Evolutionary conservation across 108 stramenopile species (phyloP).

Genomic region (Bacterosira constricta): DNA sequence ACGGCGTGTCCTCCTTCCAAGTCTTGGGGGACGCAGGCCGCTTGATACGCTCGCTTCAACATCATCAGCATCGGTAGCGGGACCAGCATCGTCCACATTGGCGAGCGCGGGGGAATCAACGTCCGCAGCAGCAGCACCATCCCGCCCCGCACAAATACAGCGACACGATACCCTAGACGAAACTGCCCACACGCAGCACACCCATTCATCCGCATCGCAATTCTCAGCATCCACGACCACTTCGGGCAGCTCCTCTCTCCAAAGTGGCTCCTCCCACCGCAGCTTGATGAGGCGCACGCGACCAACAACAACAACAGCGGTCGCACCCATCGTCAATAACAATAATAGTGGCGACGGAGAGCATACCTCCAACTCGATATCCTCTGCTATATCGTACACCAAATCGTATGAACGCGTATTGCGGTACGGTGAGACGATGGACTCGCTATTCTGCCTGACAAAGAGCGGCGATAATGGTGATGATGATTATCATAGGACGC

Average conservation of each 20-base stretch:
- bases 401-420: constrained; percentile 39
- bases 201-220: not conserved
- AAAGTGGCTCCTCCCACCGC: too few relatives aligned
- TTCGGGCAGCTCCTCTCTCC: not conserved
- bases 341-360: not conserved
- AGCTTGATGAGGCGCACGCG: too few relatives aligned
- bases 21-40: not conserved
- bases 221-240: not conserved
- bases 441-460: constrained; percentile 63
- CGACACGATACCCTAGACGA: not conserved
- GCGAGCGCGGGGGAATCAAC: not conserved
- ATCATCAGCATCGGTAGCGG: not conserved
- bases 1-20: not conserved
- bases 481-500: not conserved
- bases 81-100: not conserved
- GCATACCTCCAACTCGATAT: not conserved
- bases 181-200: not conserved
- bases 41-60: not conserved
- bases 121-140: not conserved
- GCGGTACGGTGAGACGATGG: constrained; percentile 74
- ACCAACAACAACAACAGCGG: not conserved
- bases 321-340: not conserved
- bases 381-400: not conserved
- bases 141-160: not conserved
- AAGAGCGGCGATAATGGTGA: not conserved